Conservation (phyloP, 139 green algal genomes). For the Chlorella sp. region DNA sequence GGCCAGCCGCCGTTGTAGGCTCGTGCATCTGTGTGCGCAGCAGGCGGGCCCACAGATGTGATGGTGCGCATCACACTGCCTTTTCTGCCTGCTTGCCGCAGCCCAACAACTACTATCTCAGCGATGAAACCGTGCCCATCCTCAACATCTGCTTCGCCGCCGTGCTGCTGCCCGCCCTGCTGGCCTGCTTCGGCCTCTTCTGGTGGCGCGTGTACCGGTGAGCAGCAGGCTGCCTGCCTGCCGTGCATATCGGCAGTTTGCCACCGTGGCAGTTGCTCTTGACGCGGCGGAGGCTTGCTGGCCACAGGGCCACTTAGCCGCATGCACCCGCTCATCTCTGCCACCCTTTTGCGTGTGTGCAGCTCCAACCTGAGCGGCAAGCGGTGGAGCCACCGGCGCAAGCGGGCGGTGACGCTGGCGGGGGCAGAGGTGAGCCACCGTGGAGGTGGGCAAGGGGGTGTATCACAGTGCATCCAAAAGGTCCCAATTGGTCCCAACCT, state of each 20-base stretch:
- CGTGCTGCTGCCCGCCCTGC: not conserved
- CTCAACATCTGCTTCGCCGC: conserved; percentile 26
- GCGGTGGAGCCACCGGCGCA: conserved; percentile 30
- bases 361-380: conserved; percentile 31
- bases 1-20: no score
- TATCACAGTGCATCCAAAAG: no score
- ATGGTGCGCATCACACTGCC: no score
- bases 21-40: no score
- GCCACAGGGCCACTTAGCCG: no score
- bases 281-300: no score
- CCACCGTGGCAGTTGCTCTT: no score
- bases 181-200: not conserved
- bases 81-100: not conserved
- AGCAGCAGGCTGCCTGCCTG: no score
- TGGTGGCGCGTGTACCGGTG: conserved; percentile 19
- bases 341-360: not conserved
- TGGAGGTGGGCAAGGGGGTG: no score
- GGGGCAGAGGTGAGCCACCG: not conserved
- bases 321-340: not conserved
- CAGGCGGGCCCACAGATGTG: no score
- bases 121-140: not conserved
- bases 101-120: not conserved
- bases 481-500: no score
- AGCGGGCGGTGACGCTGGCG: not conserved
- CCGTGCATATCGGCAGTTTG: no score